Percentiles rank a stretch among this genome's conserved stretches.
Conservation (phyloP, 352 stramenopile species). For the Pythium periplocum region DNA sequence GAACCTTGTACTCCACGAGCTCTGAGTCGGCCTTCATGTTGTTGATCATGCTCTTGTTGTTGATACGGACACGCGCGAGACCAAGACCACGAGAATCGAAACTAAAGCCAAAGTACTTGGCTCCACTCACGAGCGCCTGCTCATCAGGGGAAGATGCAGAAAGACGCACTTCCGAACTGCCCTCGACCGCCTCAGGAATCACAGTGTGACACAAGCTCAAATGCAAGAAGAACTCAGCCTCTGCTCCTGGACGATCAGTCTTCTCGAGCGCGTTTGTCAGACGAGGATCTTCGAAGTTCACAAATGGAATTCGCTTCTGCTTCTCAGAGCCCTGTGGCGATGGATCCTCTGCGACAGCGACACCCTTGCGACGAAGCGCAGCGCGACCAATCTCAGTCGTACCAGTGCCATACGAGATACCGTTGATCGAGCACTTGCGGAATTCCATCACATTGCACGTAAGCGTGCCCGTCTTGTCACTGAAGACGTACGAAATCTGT, state of each 20-base stretch:
- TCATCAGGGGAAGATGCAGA: constrained; percentile 85
- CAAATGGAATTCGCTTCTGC: constrained; percentile 52
- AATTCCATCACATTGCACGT: constrained; percentile 95
- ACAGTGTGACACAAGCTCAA: constrained; percentile 80
- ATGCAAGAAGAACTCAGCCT: constrained; percentile 83
- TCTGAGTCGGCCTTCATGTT: constrained; percentile 30
- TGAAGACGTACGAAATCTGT: constrained; percentile 91
- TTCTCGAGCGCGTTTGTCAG: constrained; percentile 41
- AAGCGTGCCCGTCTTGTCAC: constrained; percentile 92
- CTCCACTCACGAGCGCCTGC: constrained; percentile 84
- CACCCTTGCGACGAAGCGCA: constrained; percentile 55
- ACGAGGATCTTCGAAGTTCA: constrained; percentile 71
- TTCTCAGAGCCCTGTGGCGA: constrained; percentile 14
- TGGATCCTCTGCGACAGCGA: constrained; percentile 41
- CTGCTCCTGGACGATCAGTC: constrained; percentile 23
- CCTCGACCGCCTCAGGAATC: constrained; percentile 56
- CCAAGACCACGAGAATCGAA: constrained; percentile 68
- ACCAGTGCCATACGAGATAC: constrained; percentile 88
- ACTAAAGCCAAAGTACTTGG: constrained; percentile 72
- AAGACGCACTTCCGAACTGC: constrained; percentile 46
- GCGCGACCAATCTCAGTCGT: constrained; percentile 77
- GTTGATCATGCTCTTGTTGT: constrained; percentile 32
- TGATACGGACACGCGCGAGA: constrained; percentile 53
- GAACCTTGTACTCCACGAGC: constrained; percentile 71
- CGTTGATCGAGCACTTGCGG: constrained; percentile 92